Evolutionary conservation across 441 rosid species (phyloP).

Genomic region (Cnidoscolus chayamansa): DNA sequence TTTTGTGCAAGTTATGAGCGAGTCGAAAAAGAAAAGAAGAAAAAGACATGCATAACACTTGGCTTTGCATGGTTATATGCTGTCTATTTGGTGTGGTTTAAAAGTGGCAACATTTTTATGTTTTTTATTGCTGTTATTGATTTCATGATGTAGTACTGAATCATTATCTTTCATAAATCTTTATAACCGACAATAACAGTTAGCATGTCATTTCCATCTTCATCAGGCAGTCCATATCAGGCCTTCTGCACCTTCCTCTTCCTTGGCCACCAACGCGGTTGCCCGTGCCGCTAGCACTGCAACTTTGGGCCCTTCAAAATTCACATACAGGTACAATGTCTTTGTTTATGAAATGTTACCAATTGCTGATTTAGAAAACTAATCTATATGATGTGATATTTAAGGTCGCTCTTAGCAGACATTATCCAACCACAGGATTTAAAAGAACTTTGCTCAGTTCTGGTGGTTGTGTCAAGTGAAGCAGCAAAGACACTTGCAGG

Average conservation of each 20-base stretch:
- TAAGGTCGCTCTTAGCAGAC: conserved; percentile 94
- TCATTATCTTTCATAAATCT: conserved; percentile 16
- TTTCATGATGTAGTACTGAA: conserved; percentile 10
- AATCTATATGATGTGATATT: conserved; percentile 32
- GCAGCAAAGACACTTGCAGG: conserved; percentile 82
- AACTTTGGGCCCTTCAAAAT: conserved; percentile 56
- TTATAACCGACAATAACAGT: conserved; percentile 8
- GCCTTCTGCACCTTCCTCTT: conserved; percentile 46
- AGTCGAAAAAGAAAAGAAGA: neutral
- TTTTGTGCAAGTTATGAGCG: neutral
- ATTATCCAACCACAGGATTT: conserved; percentile 88
- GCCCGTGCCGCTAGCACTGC: conserved; percentile 47
- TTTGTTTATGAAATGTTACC: conserved; percentile 17
- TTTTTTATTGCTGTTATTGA: neutral
- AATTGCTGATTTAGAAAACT: conserved; percentile 34
- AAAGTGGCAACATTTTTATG: neutral
- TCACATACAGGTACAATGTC: conserved; percentile 67
- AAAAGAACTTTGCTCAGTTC: conserved; percentile 93
- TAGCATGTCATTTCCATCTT: conserved; percentile 21
- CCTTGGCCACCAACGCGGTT: conserved; percentile 50
- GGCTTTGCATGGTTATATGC: neutral
- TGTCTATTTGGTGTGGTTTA: neutral
- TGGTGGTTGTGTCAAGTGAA: conserved; percentile 74
- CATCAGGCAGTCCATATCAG: conserved; percentile 58
- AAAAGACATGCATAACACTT: neutral